phyloP scores from a whole-genome alignment of 2,329 filamentous ascomycete species.

The Hypoxylon rubiginosum region DNA sequence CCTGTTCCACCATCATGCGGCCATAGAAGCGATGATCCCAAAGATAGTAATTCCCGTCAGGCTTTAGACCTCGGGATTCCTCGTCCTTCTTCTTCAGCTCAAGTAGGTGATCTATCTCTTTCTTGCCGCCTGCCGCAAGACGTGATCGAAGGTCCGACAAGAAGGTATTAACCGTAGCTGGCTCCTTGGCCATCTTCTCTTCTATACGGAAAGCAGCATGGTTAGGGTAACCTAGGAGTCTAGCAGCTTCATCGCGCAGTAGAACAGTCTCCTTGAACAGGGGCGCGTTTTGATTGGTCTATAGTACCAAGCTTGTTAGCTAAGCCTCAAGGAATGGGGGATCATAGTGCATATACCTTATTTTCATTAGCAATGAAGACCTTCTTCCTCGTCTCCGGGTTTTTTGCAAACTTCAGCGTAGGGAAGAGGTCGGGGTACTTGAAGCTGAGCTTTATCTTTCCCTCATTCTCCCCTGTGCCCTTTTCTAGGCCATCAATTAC shows the following conservation, averaged over 20 bases:
- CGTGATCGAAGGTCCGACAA: conserved; percentile 76
- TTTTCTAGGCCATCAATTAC: conserved; percentile 76
- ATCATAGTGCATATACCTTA: conserved; percentile 64
- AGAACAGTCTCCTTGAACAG: conserved; percentile 82
- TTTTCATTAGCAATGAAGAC: conserved; percentile 84
- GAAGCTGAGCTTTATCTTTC: conserved; percentile 81
- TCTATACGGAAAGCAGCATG: conserved; percentile 83
- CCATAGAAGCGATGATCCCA: conserved; percentile 89
- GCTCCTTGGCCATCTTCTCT: conserved; percentile 87
- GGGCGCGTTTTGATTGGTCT: conserved; percentile 77
- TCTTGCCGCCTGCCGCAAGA: conserved; percentile 75
- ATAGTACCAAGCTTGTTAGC: conserved; percentile 34
- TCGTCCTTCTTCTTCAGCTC: conserved; percentile 80
- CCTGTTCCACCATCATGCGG: conserved; percentile 82
- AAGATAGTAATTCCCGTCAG: conserved; percentile 80
- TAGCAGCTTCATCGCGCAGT: conserved; percentile 82
- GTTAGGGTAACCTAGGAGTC: conserved; percentile 81
- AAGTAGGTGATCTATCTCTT: conserved; percentile 78
- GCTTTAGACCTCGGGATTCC: conserved; percentile 68
- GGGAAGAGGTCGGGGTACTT: conserved; percentile 88
- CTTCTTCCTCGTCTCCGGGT: conserved; percentile 75
- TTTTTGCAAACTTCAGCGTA: conserved; percentile 80
- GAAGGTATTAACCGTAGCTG: conserved; percentile 79
- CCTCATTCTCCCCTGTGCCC: conserved; percentile 78
- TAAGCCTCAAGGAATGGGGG: background rate